These are phyloP conservation scores for Marasmius sp. DNA, from an alignment of 1,284 basidiomycete species.

Conservation along the genomic window DNA sequence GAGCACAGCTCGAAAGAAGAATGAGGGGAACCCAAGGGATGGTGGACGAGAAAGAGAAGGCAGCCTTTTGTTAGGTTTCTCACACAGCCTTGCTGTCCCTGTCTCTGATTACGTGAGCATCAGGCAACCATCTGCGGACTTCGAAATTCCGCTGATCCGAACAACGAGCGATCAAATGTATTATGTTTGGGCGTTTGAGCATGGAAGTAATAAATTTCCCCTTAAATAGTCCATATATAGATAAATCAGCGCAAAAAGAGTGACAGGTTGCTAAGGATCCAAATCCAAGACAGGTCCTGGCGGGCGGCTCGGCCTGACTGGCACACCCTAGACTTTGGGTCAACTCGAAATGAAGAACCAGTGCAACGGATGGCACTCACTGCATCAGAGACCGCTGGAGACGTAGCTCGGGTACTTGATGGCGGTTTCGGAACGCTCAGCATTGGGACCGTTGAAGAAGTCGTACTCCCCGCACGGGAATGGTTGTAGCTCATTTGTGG, in stretches of 20 bases:
- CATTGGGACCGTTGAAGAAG: constrained; percentile 24
- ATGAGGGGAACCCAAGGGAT: constrained; percentile 26
- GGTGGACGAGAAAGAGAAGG: constrained; percentile 4
- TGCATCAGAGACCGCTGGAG: constrained; percentile 1
- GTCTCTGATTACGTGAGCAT: too few relatives aligned
- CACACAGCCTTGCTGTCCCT: background rate
- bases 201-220: background rate
- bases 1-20: constrained; percentile 56
- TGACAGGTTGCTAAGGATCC: constrained; percentile 5
- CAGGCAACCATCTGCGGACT: too few relatives aligned
- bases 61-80: background rate
- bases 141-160: too few relatives aligned
- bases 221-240: background rate
- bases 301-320: constrained; percentile 26
- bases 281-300: constrained; percentile 28
- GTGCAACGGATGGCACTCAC: constrained; percentile 5
- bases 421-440: constrained; percentile 20
- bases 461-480: constrained; percentile 5
- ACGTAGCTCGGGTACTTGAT: constrained; percentile 7
- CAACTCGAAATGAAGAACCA: constrained; percentile 5
- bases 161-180: too few relatives aligned
- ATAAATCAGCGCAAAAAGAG: background rate
- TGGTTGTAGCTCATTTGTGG: background rate
- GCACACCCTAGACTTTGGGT: constrained; percentile 13
- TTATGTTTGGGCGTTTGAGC: too few relatives aligned